Evolutionary conservation across 2,329 filamentous ascomycete species (phyloP).

Genomic region (Myriosclerotinia curreyana): DNA sequence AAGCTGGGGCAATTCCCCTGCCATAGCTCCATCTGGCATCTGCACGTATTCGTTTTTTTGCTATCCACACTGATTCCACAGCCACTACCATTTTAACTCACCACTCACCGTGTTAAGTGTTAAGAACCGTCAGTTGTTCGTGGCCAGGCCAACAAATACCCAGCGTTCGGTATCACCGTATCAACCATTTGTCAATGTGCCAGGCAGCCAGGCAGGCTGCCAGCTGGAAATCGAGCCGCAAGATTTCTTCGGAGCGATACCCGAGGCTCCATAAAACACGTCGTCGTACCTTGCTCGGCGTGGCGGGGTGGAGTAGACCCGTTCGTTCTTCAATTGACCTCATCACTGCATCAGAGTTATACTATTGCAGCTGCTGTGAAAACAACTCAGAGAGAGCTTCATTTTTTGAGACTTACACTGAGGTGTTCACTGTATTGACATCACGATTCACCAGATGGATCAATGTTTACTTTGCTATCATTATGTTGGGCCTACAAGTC

Average conservation of each 20-base stretch:
- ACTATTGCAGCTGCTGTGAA: conserved; percentile 2
- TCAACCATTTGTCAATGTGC: not conserved
- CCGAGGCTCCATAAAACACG: conserved; percentile 17
- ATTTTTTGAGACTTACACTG: not conserved
- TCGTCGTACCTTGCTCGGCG: conserved; percentile 16
- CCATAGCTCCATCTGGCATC: conserved; percentile 7
- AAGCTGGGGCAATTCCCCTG: conserved; percentile 4
- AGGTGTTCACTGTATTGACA: conserved; percentile 14
- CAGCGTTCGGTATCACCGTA: not conserved
- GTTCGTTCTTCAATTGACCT: not conserved
- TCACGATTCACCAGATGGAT: not conserved
- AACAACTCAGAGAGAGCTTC: conserved; percentile 14
- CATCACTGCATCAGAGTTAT: conserved; percentile 2
- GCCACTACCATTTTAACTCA: not conserved
- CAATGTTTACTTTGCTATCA: conserved; percentile 9
- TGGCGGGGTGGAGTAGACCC: conserved; percentile 14
- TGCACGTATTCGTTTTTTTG: conserved; percentile 11
- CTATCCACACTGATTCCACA: conserved; percentile 5
- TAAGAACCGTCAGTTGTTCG: conserved; percentile 8
- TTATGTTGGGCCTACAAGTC: not conserved
- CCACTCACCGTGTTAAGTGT: not conserved
- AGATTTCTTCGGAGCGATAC: conserved; percentile 1
- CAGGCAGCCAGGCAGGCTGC: not conserved
- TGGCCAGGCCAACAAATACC: not conserved
- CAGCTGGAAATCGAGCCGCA: conserved; percentile 1